Conservation (phyloP, 148 eudicot species). For the Silene latifolia region DNA sequence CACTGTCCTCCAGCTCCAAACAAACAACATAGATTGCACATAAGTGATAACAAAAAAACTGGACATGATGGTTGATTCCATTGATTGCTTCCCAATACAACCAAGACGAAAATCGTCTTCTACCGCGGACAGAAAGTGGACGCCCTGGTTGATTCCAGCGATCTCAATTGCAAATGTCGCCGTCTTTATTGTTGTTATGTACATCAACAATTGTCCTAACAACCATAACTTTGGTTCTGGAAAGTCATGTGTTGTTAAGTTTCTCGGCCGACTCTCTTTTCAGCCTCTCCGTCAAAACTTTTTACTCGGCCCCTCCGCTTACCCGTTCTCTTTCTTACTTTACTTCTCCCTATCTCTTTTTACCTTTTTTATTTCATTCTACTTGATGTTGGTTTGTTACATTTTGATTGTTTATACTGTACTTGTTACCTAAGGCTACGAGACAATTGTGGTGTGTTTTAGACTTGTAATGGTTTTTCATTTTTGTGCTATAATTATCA, state of each 20-base stretch:
- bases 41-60: no score
- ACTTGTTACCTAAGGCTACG: neutral
- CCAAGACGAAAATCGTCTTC: no score
- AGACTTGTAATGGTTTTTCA: neutral
- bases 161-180: slow-evolving; percentile 71
- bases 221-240: slow-evolving; percentile 37
- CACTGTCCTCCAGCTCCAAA: no score
- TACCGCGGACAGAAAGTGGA: slow-evolving; percentile 80
- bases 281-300: slow-evolving; percentile 77
- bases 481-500: neutral
- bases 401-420: neutral
- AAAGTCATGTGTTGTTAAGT: slow-evolving; percentile 60
- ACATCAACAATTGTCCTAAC: slow-evolving; percentile 74
- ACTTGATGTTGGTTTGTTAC: neutral
- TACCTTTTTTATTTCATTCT: no score
- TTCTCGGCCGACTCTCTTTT: slow-evolving; percentile 60
- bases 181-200: slow-evolving; percentile 69
- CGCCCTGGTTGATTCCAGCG: slow-evolving; percentile 87
- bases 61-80: no score
- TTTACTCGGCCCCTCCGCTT: slow-evolving; percentile 80
- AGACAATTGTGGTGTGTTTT: neutral
- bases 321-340: slow-evolving; percentile 46
- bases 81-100: no score
- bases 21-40: no score
- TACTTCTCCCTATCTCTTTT: no score